A percentile compares a stretch with the other conserved stretches of the same genome.
phyloP scores from a whole-genome alignment of 2,329 filamentous ascomycete species.

The Clonostachys sp. region DNA sequence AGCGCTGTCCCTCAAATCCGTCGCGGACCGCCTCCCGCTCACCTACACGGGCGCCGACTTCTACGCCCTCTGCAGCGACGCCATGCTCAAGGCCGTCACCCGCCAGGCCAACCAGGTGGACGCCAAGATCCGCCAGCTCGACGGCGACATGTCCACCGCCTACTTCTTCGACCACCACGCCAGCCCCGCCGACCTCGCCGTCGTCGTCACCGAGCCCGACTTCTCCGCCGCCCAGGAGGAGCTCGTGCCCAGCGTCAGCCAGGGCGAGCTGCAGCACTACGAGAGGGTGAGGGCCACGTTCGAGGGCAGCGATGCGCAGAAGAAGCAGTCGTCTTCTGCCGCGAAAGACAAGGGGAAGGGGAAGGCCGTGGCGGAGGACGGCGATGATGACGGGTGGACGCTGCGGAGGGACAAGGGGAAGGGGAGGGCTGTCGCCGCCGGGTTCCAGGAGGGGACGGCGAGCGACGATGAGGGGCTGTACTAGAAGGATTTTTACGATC shows the following conservation, averaged over 20 bases:
- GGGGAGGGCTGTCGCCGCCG: constrained; percentile 41
- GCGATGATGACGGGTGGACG: constrained; percentile 18
- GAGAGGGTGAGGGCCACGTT: constrained; percentile 79
- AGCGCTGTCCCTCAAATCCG: constrained; percentile 66
- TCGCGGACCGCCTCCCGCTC: constrained; percentile 79
- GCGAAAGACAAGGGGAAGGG: constrained; percentile 26
- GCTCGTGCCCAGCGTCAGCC: constrained; percentile 88
- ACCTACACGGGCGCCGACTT: constrained; percentile 98
- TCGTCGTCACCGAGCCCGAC: constrained; percentile 85
- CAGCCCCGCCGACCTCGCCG: constrained; percentile 74
- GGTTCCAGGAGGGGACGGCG: constrained; percentile 47
- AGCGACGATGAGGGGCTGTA: constrained; percentile 56
- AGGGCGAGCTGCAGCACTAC: constrained; percentile 88
- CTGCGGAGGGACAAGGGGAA: constrained; percentile 42
- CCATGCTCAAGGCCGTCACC: constrained; percentile 98
- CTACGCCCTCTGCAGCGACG: constrained; percentile 94
- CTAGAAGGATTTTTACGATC: constrained; percentile 16
- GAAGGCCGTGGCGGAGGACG: constrained; percentile 22
- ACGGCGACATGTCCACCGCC: constrained; percentile 64
- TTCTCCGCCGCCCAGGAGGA: constrained; percentile 56
- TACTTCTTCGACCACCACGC: constrained; percentile 96
- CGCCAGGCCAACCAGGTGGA: constrained; percentile 83
- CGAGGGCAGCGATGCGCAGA: constrained; percentile 52
- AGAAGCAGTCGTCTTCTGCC: constrained; percentile 30
- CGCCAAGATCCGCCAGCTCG: constrained; percentile 67